These are phyloP conservation scores for Coemansia sp. DNA, from an alignment of 192 early-diverging fungal genomes.

Conservation along the genomic window DNA sequence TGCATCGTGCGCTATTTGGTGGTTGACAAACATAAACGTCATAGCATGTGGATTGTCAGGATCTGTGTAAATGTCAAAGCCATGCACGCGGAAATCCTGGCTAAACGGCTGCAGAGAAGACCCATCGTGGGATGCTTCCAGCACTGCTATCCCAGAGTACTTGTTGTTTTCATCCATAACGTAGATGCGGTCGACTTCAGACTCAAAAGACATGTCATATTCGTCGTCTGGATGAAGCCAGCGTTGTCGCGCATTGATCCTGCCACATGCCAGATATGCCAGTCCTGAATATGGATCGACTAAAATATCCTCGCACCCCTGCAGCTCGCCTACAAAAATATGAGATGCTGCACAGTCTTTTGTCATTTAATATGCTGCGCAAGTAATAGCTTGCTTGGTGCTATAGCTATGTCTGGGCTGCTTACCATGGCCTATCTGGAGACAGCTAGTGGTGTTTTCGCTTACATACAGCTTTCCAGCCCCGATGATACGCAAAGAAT, in stretches of 20 bases:
- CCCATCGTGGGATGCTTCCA: constrained; percentile 20
- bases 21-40: constrained; percentile 61
- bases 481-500: constrained; percentile 16
- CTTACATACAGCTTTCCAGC: constrained; percentile 24
- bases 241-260: constrained; percentile 42
- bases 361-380: no score
- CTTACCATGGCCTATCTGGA: constrained; percentile 41
- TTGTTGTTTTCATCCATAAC: constrained; percentile 51
- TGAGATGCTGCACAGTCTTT: no score
- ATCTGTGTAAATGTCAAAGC: constrained; percentile 56
- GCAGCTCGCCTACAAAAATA: constrained; percentile 19
- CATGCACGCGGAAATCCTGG: constrained; percentile 55
- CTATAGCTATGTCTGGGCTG: neutral
- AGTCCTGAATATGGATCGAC: constrained; percentile 58
- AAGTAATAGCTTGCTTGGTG: neutral
- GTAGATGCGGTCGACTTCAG: constrained; percentile 51
- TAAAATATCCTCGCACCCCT: constrained; percentile 61
- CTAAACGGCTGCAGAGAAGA: constrained; percentile 30
- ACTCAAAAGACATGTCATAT: constrained; percentile 32
- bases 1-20: constrained; percentile 51
- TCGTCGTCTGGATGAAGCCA: constrained; percentile 53
- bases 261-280: constrained; percentile 60
- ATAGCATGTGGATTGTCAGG: constrained; percentile 44
- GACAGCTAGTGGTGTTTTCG: constrained; percentile 45
- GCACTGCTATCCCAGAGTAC: constrained; percentile 21